Base-by-base conservation (phyloP, 2,329 filamentous ascomycete genomes). In the Paramyrothecium roridum region DNA sequence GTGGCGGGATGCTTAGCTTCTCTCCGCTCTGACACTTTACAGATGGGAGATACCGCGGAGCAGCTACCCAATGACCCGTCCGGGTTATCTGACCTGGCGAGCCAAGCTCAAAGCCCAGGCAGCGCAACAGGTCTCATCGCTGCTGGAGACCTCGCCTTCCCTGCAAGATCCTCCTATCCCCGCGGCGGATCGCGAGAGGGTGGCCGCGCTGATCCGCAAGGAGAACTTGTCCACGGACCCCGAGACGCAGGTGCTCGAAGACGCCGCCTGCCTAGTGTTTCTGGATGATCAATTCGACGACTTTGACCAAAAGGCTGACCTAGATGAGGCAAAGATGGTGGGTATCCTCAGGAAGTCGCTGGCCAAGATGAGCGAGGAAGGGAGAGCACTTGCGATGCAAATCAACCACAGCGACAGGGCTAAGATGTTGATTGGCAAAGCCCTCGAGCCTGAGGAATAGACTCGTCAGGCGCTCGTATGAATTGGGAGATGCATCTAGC, bases 181-280 rank as follows among this genome's bases (percentile, higher is more conserved):
- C 0, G 66, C 66, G 0, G 80, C 79, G 8, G 84, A 88, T 47
- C 77, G 84, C 8, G 78, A 78, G 54, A 77, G 86, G 34, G 83
- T 93, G 1, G 88, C 82, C 2, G 79, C 81, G n/a, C 73, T 95
- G 70, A 87, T 96, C 53, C 80, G 89, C 58, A 96, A 96, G 73
- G 89, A 95, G 68, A 85, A 86, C 54, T 73, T 96, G 62, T 80
- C 79, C 66, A 68, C 66, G 3, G 74, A 79, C 59, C 65, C 69
- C 17, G 88, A 91, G 69, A 86, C 87, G 54, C 89, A 93, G 76
- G 80, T 84, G 8, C 77, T 96, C 58, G 91, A 96, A 75, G 91
- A 96, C 73, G 89, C 91, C 48, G 91, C 91, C 3, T 96, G 91
- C 67, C 74, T 96, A 54, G 91, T 96, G 26, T 96, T 96, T 69